These are phyloP conservation scores for Daldinia bambusicola DNA, from an alignment of 495 filamentous ascomycete genomes.

Conservation along the genomic window DNA sequence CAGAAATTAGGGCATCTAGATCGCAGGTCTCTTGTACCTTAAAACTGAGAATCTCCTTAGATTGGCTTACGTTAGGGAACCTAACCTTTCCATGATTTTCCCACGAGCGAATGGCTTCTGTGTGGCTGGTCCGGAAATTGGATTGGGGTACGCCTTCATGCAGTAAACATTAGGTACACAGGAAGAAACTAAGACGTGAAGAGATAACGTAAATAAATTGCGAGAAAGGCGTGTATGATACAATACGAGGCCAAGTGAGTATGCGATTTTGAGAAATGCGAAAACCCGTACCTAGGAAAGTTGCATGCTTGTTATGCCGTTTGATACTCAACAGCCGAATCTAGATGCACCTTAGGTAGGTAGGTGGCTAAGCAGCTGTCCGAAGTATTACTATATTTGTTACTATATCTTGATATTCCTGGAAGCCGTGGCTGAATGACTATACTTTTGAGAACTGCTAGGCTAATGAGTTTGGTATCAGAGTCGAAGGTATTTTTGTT, in stretches of 20 bases:
- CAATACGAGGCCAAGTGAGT: not conserved
- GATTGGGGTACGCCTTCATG: slow-evolving; percentile 29
- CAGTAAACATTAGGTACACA: not conserved
- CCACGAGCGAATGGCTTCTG: not conserved
- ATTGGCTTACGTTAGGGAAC: slow-evolving; percentile 12
- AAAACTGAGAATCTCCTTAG: slow-evolving; percentile 15
- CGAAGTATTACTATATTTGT: not conserved
- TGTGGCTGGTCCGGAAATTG: slow-evolving; percentile 34
- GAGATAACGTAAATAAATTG: not conserved
- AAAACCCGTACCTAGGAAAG: not conserved
- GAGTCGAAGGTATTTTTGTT: not conserved
- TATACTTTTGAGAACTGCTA: not conserved
- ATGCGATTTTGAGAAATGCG: not conserved
- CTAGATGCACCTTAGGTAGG: not conserved
- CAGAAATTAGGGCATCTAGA: not conserved
- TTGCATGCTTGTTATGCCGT: not conserved
- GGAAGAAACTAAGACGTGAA: not conserved
- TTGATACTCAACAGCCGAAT: not conserved
- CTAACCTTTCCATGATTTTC: not conserved
- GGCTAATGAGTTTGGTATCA: not conserved
- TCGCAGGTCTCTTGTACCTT: not conserved
- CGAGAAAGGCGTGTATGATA: not conserved
- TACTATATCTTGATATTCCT: not conserved
- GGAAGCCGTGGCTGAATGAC: not conserved
- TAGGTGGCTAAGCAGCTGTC: not conserved